A percentile compares a stretch with the other conserved stretches of the same genome.
Evolutionary conservation across 441 rosid species (phyloP).

Genomic region (Gossypium trilobum): DNA sequence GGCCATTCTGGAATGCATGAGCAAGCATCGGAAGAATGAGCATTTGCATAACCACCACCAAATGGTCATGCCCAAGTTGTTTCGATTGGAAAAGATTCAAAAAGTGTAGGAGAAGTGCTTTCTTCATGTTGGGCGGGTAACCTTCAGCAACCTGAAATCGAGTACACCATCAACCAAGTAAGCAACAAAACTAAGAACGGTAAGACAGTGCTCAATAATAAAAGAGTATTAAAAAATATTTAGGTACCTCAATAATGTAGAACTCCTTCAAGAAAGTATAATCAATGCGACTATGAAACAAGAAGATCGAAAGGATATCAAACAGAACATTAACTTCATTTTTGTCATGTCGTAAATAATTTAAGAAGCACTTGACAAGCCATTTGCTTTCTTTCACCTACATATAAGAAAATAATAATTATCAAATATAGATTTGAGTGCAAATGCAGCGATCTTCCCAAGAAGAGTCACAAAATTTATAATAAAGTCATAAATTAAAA

Average conservation of each 20-base stretch:
- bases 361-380: conserved; percentile 96
- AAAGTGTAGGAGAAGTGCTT: conserved; percentile 68
- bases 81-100: conserved; percentile 82
- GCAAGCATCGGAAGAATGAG: conserved; percentile 97
- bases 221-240: not conserved
- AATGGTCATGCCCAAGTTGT: conserved; percentile 80
- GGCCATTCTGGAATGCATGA: conserved; percentile 79
- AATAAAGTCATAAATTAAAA: not conserved
- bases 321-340: conserved; percentile 76
- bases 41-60: conserved; percentile 97
- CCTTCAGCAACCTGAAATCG: conserved; percentile 81
- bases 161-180: conserved; percentile 9
- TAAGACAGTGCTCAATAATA: not conserved
- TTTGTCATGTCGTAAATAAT: conserved; percentile 77
- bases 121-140: conserved; percentile 75
- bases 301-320: conserved; percentile 84
- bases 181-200: not conserved
- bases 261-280: conserved; percentile 92
- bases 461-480: not conserved
- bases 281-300: conserved; percentile 85
- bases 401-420: conserved; percentile 21
- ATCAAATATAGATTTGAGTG: conserved; percentile 5
- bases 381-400: conserved; percentile 99
- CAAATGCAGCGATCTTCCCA: not conserved
- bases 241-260: conserved; percentile 84